phyloP scores from a whole-genome alignment of 116 monocot species.

The Dioscorea cayenensis region DNA sequence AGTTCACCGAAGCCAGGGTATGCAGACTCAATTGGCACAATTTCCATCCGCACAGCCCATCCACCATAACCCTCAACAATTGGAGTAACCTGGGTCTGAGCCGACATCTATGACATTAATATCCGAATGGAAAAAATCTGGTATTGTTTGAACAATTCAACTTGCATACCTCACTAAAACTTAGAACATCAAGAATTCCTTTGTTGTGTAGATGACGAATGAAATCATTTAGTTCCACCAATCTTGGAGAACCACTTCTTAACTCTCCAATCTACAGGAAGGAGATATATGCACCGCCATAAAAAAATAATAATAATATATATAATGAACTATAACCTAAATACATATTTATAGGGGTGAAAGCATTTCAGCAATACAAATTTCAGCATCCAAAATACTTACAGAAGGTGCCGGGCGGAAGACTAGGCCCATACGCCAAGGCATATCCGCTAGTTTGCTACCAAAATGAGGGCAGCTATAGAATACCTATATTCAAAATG shows the following conservation, averaged over 20 bases:
- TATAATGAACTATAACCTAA: too few species aligned
- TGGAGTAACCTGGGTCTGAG: constrained; percentile 90
- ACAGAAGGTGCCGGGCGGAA: constrained; percentile 94
- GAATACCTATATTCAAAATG: constrained; percentile 55
- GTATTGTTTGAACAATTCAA: neutral
- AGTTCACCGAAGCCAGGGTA: constrained; percentile 98
- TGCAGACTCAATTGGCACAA: constrained; percentile 98
- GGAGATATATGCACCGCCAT: neutral
- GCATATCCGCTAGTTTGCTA: constrained; percentile 98
- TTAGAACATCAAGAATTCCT: constrained; percentile 75
- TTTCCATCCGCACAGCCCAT: constrained; percentile 92
- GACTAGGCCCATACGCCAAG: constrained; percentile 96
- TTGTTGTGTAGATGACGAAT: constrained; percentile 64
- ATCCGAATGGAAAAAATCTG: constrained; percentile 1
- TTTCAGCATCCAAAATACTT: constrained; percentile 12
- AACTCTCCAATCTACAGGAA: constrained; percentile 76
- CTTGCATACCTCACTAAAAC: constrained; percentile 91
- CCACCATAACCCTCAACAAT: constrained; percentile 99
- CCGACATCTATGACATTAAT: neutral
- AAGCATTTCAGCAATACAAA: neutral
- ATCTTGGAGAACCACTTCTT: constrained; percentile 89
- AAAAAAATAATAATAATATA: neutral
- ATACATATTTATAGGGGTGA: too few species aligned
- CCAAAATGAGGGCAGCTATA: constrained; percentile 99
- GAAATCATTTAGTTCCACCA: constrained; percentile 91